Evolutionary conservation across 2,329 filamentous ascomycete genomes (phyloP).

Genomic region (Epichloe sibirici): DNA sequence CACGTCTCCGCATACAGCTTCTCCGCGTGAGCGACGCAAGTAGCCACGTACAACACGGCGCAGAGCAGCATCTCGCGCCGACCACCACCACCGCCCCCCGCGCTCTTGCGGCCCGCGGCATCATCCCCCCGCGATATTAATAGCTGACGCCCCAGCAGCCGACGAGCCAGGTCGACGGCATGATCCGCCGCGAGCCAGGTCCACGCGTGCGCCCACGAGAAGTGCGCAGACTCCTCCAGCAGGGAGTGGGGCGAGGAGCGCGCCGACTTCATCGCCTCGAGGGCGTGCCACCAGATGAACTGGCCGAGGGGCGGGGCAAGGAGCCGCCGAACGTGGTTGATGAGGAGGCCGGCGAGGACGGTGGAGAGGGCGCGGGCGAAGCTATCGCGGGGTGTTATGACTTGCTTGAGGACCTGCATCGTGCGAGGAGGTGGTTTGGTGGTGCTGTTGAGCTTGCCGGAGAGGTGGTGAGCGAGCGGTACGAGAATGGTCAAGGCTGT

Average conservation of each 20-base stretch:
- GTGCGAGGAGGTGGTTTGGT: background rate
- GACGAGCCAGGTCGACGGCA: background rate
- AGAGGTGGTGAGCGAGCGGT: background rate
- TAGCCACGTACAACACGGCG: constrained; percentile 13
- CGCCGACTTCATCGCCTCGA: constrained; percentile 25
- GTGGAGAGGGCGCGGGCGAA: constrained; percentile 14
- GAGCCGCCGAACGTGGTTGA: constrained; percentile 27
- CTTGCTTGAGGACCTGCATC: background rate
- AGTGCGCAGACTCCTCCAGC: constrained; percentile 15
- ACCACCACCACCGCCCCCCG: background rate
- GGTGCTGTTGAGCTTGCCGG: background rate
- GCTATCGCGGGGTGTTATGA: constrained; percentile 16
- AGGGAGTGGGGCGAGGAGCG: constrained; percentile 23
- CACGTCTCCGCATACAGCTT: constrained; percentile 17
- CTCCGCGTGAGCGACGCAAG: constrained; percentile 18
- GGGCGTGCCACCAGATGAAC: constrained; percentile 18
- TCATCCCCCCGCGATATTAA: background rate
- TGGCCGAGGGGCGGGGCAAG: constrained; percentile 18
- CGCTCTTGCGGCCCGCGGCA: background rate
- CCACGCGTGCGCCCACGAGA: constrained; percentile 6
- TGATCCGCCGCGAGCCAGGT: constrained; percentile 1
- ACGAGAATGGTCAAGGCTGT: background rate
- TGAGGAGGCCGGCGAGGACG: constrained; percentile 22
- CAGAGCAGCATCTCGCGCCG: background rate
- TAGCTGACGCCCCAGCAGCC: background rate